Base-by-base conservation (phyloP, 306 rosid species). In the Aeschynomene evenia region DNA sequence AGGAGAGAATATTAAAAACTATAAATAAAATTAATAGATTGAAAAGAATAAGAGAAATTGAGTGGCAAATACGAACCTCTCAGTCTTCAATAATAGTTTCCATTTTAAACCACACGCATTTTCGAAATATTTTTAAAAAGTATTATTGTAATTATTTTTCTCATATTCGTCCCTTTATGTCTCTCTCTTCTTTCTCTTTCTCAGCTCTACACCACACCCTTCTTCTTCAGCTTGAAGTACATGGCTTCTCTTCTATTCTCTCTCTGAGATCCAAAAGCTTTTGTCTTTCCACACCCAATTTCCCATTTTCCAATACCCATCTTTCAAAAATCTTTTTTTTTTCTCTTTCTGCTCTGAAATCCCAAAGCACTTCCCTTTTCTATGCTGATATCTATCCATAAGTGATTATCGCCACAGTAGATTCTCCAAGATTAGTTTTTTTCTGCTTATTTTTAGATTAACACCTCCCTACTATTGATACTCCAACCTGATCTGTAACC, bases 391-490 rank as follows among this genome's bases (percentile, higher is more conserved):
- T 31, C 42, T 57, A 24, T 26, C 59, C 76, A 68, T 66, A 82
- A 21, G 96, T 68, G 75, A 80, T 79, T 76, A 81, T 71, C 89
- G 90, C 84, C 82, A 9, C 67, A 63, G 23, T 34, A 77, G 84
- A 73, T 83, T 81, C 82, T 76, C 70, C 70, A 46, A 75, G 66
- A 61, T 61, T 66, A 63, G 76, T 77, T 76, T 66, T 67, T 68
- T 59, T 60, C 72, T 56, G 66, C 58, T 73, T 55, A 29, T 43
- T 65, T 45, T 63, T 68, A 40, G 42, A 26, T 46, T 16, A 31
- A 19, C 36, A 9, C 18, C 66, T 72, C 75, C 10, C 77, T 63
- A 73, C 5, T 56, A 67, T 74, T 75, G 79, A 24, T 69, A 53
- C 74, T 52, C 73, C 36, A 16, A 62, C 70, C 60, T 84, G 85